phyloP scores from a whole-genome alignment of 257 asterid species.

The Cinchona pubescens region DNA sequence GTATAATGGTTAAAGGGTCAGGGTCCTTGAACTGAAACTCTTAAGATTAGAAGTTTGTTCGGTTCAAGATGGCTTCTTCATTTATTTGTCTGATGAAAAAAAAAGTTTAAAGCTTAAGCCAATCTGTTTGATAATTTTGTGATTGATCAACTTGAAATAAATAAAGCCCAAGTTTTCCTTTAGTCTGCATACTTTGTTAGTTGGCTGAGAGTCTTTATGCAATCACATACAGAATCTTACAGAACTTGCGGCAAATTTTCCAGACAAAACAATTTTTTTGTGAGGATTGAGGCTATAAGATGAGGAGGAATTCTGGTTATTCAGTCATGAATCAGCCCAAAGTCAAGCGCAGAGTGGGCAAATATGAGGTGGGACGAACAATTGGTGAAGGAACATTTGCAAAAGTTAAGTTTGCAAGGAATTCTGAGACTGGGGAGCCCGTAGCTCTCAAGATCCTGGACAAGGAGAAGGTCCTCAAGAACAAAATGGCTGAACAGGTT shows the following conservation, averaged over 20 bases:
- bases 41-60: not conserved
- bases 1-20: not conserved
- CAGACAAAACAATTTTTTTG: constrained; percentile 27
- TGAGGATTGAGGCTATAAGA: constrained; percentile 14
- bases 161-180: not conserved
- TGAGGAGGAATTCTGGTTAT: constrained; percentile 3
- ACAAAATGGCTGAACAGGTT: constrained; percentile 96
- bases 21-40: not conserved
- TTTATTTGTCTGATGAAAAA: not conserved
- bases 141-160: too few species aligned
- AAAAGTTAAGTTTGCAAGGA: constrained; percentile 81
- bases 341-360: constrained; percentile 72
- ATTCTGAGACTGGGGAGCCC: constrained; percentile 69
- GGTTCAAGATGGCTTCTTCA: not conserved
- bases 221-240: not conserved
- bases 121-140: not conserved
- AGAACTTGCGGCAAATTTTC: constrained; percentile 14
- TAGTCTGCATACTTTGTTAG: not conserved
- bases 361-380: constrained; percentile 88
- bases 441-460: constrained; percentile 89
- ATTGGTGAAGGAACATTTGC: constrained; percentile 97
- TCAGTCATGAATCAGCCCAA: constrained; percentile 57
- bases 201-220: not conserved
- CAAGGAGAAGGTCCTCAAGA: constrained; percentile 88
- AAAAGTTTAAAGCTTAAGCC: not conserved